Evolutionary conservation across 2,329 filamentous ascomycete species (phyloP), one percentile per base, ranked within the genome.

Genomic region (Microcyclospora tardicrescens): DNA sequence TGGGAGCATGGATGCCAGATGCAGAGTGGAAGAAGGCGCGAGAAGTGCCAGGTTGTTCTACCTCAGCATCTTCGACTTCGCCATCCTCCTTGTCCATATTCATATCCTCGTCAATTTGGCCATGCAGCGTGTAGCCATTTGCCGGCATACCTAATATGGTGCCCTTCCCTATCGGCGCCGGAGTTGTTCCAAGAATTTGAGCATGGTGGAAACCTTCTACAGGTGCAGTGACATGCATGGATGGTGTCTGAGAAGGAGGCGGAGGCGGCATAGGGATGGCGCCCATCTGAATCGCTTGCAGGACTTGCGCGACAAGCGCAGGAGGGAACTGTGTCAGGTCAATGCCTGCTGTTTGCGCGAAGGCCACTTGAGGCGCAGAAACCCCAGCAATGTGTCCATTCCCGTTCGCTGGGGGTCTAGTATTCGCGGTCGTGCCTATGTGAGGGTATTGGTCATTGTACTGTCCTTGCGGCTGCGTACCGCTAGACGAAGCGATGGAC

Each of bases 41-140:
- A 24, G 19, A 24, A 24, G 19, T 24, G 19, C 19, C 19, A 24
- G 19, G 19, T 24, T 24, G 19, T 24, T 24, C 30, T n/a, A 71
- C 67, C 49, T 80, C 77, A 13, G 69, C 73, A 50, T 85, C 81
- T 50, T 89, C 84, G 45, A 91, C 58, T 57, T 93, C 84, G 12
- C 81, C 83, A 51, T 93, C 84, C 52, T 91, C 83, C 40, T 63
- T 63, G 40, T 72, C 68, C 39, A 58, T 58, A 34, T 66, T 56
- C 35, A 58, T 36, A 40, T 44, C 36, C 19, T 45, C 44, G 28
- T 38, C 12, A 16, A 40, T 11, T 28, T 41, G 11, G 28, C 13
- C n/a, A n/a, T 13, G 10, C 37, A 34, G 4, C 19, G 19, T 4
- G 19, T 24, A 24, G 19, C 8, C 19, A 24, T 24, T 5, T 24